These are phyloP conservation scores for Lyophyllum shimeji DNA, from an alignment of 768 basidiomycete genomes.

Conservation along the genomic window DNA sequence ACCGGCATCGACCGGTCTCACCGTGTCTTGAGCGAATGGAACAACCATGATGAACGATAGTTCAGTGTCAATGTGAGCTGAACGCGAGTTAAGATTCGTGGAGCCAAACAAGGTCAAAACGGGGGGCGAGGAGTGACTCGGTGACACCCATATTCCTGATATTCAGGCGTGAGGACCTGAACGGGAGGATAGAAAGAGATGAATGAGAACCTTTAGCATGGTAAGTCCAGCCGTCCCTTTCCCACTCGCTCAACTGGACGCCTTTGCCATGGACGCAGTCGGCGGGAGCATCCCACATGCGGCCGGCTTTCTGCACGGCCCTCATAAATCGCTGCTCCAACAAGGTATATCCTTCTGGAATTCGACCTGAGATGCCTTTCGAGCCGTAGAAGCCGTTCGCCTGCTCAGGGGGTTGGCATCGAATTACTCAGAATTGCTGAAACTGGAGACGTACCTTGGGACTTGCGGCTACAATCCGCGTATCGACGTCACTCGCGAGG, in stretches of 20 bases:
- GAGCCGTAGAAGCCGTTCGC: conserved; percentile 97
- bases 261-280: conserved; percentile 35
- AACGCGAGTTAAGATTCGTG: conserved; percentile 92
- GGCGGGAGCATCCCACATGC: conserved; percentile 31
- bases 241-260: conserved; percentile 86
- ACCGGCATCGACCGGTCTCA: background rate
- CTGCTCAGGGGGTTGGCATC: conserved; percentile 35
- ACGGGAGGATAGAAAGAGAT: background rate
- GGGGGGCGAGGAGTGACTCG: conserved; percentile 48
- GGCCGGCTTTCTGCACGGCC: conserved; percentile 51
- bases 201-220: conserved; percentile 85
- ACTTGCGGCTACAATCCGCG: conserved; percentile 79
- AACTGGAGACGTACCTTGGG: conserved; percentile 64
- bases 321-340: conserved; percentile 83
- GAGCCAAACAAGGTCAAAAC: conserved; percentile 87
- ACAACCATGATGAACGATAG: conserved; percentile 84
- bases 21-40: conserved; percentile 37
- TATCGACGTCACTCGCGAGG: conserved; percentile 55
- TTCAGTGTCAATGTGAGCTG: conserved; percentile 88
- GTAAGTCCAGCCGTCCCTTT: conserved; percentile 90
- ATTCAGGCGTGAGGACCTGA: background rate
- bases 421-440: background rate
- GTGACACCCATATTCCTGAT: conserved; percentile 84
- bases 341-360: conserved; percentile 93
- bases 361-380: conserved; percentile 83